phyloP scores from a whole-genome alignment of 495 filamentous ascomycete species.

The Trypethelium eluteriae region DNA sequence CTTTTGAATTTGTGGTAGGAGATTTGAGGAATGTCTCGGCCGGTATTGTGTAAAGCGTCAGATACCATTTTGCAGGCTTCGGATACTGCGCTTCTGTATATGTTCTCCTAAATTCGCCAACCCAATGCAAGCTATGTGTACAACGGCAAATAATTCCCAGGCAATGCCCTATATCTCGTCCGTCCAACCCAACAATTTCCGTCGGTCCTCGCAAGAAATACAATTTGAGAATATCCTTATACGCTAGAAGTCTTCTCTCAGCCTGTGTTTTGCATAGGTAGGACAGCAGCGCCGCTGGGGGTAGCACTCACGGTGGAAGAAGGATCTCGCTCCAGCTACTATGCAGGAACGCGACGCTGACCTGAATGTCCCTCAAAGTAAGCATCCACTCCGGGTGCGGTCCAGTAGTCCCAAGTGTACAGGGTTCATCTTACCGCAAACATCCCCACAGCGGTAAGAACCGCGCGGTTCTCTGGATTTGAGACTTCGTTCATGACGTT shows the following conservation, averaged over 20 bases:
- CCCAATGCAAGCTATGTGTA: not conserved
- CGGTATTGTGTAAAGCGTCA: not conserved
- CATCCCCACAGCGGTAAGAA: conserved; percentile 35
- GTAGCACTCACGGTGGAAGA: conserved; percentile 57
- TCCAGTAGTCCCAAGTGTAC: not conserved
- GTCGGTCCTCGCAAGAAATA: not conserved
- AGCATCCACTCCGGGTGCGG: not conserved
- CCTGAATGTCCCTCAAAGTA: conserved; percentile 38
- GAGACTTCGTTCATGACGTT: conserved; percentile 23
- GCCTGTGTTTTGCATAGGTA: not conserved
- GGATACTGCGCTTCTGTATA: not conserved
- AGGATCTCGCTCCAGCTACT: conserved; percentile 68
- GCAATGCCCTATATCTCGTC: not conserved
- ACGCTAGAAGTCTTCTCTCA: not conserved
- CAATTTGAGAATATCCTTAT: not conserved
- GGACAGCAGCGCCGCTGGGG: not conserved
- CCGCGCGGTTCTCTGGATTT: conserved; percentile 31
- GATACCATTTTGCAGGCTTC: not conserved
- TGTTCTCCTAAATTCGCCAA: not conserved
- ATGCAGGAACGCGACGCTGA: conserved; percentile 64
- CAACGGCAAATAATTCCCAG: not conserved
- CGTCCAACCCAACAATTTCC: not conserved
- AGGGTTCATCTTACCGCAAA: conserved; percentile 31
- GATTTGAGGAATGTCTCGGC: not conserved
- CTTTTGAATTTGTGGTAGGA: not conserved